A percentile compares a stretch with the other conserved stretches of the same genome.
Evolutionary conservation across 352 stramenopile species (phyloP).

Genomic region (Albugo candida): DNA sequence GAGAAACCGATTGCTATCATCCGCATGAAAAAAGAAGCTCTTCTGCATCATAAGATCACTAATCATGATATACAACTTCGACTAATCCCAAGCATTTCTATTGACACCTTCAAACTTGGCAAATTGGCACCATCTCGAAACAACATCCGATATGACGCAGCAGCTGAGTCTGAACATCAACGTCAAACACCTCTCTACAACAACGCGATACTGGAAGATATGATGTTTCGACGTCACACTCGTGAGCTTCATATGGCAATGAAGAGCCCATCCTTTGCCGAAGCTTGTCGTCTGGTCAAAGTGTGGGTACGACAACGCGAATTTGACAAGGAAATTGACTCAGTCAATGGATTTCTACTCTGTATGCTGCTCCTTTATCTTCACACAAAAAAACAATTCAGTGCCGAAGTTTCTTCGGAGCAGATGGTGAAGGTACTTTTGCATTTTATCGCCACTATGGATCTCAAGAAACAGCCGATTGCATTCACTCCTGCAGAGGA

Average conservation of each 20-base stretch:
- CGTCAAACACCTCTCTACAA: conserved; percentile 76
- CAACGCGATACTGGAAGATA: conserved; percentile 81
- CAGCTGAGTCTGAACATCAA: conserved; percentile 43
- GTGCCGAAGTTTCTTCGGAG: conserved; percentile 42
- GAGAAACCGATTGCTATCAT: conserved; percentile 59
- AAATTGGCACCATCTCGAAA: conserved; percentile 64
- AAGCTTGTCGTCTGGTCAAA: conserved; percentile 69
- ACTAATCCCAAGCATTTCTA: conserved; percentile 45
- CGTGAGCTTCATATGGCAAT: conserved; percentile 49
- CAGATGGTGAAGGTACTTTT: conserved; percentile 75
- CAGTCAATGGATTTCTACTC: conserved; percentile 61
- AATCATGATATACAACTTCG: conserved; percentile 19
- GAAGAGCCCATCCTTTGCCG: conserved; percentile 43
- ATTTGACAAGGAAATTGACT: conserved; percentile 54
- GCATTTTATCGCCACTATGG: conserved; percentile 55
- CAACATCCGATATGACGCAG: conserved; percentile 67
- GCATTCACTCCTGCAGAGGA: conserved; percentile 30
- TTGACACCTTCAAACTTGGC: conserved; percentile 54
- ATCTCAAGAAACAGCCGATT: conserved; percentile 40
- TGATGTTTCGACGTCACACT: conserved; percentile 67
- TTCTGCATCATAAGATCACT: conserved; percentile 29
- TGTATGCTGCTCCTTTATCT: conserved; percentile 78
- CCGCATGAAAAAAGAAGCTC: conserved; percentile 17
- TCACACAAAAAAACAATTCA: conserved; percentile 49
- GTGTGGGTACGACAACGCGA: conserved; percentile 76